phyloP scores from a whole-genome alignment of 495 filamentous ascomycete species.

The Rhypophila decipiens region DNA sequence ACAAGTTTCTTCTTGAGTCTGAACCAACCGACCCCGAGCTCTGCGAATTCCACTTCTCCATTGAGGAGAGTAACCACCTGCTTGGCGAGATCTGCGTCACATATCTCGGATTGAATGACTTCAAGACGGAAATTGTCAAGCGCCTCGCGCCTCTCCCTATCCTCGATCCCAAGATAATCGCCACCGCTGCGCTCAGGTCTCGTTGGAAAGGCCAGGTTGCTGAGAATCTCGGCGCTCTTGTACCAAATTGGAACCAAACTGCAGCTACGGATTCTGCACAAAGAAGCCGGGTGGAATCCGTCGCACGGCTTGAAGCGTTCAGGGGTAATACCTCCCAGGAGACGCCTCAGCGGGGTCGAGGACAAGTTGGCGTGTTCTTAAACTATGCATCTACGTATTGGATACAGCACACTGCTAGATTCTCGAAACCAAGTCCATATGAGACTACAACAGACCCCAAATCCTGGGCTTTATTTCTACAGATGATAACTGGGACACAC shows the following conservation, averaged over 20 bases:
- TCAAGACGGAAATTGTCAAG: background rate
- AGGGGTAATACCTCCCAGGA: background rate
- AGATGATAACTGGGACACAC: background rate
- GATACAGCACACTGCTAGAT: background rate
- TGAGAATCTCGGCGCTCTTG: background rate
- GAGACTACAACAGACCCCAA: background rate
- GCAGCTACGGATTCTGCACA: background rate
- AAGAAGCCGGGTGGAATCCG: background rate
- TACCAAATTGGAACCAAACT: background rate
- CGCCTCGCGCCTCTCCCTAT: background rate
- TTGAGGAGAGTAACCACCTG: background rate
- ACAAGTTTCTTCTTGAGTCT: constrained; percentile 31
- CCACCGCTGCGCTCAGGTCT: background rate
- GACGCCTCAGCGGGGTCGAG: background rate
- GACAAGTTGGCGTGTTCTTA: background rate
- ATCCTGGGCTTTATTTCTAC: background rate
- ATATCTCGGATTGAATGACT: background rate
- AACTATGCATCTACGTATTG: background rate
- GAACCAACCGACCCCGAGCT: background rate
- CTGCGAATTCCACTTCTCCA: background rate
- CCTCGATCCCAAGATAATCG: background rate
- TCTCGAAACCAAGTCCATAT: background rate
- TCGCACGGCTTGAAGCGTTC: background rate
- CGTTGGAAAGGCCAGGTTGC: background rate
- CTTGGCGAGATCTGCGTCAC: background rate